phyloP scores from a whole-genome alignment of 2,329 filamentous ascomycete species.

The Trichoderma sp. region DNA sequence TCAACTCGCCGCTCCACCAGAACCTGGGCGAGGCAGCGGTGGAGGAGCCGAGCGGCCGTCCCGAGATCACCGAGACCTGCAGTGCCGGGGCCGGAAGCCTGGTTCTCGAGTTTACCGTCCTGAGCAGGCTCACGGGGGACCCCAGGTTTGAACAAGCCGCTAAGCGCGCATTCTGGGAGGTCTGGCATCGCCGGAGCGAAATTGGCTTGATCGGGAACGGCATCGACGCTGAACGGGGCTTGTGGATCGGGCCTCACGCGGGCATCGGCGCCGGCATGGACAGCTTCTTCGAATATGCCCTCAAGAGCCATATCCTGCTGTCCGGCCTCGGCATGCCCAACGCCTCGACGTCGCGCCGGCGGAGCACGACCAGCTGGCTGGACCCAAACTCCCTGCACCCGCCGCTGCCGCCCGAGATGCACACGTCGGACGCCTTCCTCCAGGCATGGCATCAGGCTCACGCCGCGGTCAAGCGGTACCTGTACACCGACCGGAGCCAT shows the following conservation, averaged over 20 bases:
- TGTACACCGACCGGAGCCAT: slow-evolving; percentile 76
- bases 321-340: slow-evolving; percentile 71
- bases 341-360: slow-evolving; percentile 44
- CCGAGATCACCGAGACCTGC: slow-evolving; percentile 92
- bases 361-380: slow-evolving; percentile 52
- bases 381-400: slow-evolving; percentile 65
- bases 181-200: slow-evolving; percentile 85
- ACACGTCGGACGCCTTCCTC: slow-evolving; percentile 77
- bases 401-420: slow-evolving; percentile 64
- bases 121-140: slow-evolving; percentile 87
- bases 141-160: slow-evolving; percentile 84
- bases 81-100: slow-evolving; percentile 95
- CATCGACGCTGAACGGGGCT: slow-evolving; percentile 86
- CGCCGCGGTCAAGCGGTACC: slow-evolving; percentile 81
- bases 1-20: slow-evolving; percentile 77
- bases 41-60: slow-evolving; percentile 43
- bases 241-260: slow-evolving; percentile 87
- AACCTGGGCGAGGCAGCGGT: slow-evolving; percentile 36
- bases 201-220: slow-evolving; percentile 89
- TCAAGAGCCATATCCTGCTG: slow-evolving; percentile 90
- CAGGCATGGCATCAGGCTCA: slow-evolving; percentile 84
- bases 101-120: slow-evolving; percentile 87
- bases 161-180: slow-evolving; percentile 93
- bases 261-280: slow-evolving; percentile 96
- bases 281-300: slow-evolving; percentile 97